Conservation (phyloP, 2,329 filamentous ascomycete genomes). For the Scedosporium aurantiacum region DNA sequence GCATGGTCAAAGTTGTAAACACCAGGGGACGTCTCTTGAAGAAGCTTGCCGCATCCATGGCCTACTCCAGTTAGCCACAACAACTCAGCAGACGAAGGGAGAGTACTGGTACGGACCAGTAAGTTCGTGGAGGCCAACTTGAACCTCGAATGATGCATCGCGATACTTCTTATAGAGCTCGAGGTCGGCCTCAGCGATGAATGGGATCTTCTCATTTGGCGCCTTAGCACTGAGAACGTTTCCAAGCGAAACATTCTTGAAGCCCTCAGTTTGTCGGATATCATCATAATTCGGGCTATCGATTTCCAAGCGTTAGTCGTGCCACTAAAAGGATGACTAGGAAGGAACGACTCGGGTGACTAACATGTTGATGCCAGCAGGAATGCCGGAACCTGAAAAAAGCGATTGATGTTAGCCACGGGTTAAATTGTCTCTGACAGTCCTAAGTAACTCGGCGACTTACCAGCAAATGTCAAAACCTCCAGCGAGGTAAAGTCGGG, state of each 20-base stretch:
- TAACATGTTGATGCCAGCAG: conserved; percentile 55
- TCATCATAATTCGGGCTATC: conserved; percentile 56
- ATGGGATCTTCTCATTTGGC: conserved; percentile 83
- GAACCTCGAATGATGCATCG: conserved; percentile 83
- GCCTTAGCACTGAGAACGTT: conserved; percentile 89
- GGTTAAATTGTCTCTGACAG: background rate
- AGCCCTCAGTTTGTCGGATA: conserved; percentile 71
- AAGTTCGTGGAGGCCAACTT: conserved; percentile 89
- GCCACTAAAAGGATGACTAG: background rate
- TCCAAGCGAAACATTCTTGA: conserved; percentile 88
- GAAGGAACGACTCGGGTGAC: conserved; percentile 7
- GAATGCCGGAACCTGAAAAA: conserved; percentile 45
- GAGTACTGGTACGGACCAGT: conserved; percentile 30
- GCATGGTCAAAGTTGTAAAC: conserved; percentile 79
- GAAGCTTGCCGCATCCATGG: conserved; percentile 85
- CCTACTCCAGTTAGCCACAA: conserved; percentile 29
- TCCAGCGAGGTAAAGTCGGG: conserved; percentile 95
- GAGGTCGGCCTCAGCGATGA: conserved; percentile 71
- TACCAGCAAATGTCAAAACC: conserved; percentile 62
- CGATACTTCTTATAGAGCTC: conserved; percentile 71
- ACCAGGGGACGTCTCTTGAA: conserved; percentile 77
- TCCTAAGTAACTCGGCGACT: conserved; percentile 20
- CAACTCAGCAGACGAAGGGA: too few relatives aligned
- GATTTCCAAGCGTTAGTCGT: conserved; percentile 8
- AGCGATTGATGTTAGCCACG: background rate